phyloP scores from a whole-genome alignment of 2,329 filamentous ascomycete genomes.

The Epichloe amarillans region DNA sequence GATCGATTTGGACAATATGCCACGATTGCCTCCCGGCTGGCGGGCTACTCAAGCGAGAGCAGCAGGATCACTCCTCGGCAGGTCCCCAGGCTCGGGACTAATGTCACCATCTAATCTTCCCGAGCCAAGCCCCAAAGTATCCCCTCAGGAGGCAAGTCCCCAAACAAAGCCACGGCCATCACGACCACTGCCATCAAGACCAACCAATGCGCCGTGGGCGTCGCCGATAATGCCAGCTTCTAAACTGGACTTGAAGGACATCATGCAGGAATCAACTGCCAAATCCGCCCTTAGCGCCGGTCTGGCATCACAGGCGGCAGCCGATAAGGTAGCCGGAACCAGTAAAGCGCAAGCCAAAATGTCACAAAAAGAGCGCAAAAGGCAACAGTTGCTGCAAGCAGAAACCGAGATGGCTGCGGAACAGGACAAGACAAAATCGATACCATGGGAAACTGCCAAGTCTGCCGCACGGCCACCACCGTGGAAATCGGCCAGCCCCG shows the following conservation, averaged over 20 bases:
- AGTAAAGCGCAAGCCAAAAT: slow-evolving; percentile 43
- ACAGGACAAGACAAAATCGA: slow-evolving; percentile 16
- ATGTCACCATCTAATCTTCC: neutral
- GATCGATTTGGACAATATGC: slow-evolving; percentile 15
- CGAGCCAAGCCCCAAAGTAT: neutral
- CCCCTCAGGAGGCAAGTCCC: neutral
- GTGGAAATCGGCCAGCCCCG: slow-evolving; percentile 49
- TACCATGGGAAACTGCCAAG: slow-evolving; percentile 31
- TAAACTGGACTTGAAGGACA: slow-evolving; percentile 63
- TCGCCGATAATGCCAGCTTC: slow-evolving; percentile 37
- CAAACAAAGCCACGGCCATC: neutral
- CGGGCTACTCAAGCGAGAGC: slow-evolving; percentile 7
- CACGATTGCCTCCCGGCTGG: slow-evolving; percentile 19
- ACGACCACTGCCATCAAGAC: slow-evolving; percentile 8
- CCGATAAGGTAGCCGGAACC: slow-evolving; percentile 24
- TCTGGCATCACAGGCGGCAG: slow-evolving; percentile 36
- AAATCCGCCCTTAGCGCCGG: slow-evolving; percentile 41
- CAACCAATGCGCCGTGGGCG: slow-evolving; percentile 34
- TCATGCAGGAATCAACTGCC: slow-evolving; percentile 50
- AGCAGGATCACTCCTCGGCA: neutral
- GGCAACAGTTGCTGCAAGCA: slow-evolving; percentile 56
- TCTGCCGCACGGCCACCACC: slow-evolving; percentile 35
- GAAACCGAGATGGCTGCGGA: slow-evolving; percentile 27
- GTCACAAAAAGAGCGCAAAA: slow-evolving; percentile 88
- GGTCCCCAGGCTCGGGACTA: neutral